Evolutionary conservation across 1,284 basidiomycete species (phyloP).

Genomic region (Ganoderma leucocontextum): DNA sequence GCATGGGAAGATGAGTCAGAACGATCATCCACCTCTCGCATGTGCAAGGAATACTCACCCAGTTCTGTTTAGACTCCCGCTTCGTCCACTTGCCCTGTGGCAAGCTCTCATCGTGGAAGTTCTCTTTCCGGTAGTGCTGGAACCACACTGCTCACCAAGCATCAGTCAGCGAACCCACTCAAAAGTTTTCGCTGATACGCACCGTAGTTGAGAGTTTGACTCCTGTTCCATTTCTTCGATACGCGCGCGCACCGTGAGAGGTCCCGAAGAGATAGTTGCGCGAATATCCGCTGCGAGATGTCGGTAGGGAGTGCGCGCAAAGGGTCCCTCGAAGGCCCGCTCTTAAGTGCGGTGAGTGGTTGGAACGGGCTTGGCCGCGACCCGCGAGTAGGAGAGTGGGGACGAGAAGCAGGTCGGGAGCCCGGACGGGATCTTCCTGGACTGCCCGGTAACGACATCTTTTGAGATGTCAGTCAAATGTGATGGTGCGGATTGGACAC

Average conservation of each 20-base stretch:
- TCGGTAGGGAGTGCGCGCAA: conserved; percentile 82
- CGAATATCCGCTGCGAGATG: conserved; percentile 80
- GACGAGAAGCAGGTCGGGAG: conserved; percentile 63
- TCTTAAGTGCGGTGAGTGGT: conserved; percentile 39
- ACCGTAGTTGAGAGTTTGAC: conserved; percentile 92
- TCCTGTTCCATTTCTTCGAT: conserved; percentile 86
- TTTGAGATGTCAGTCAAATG: not conserved
- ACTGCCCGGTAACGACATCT: conserved; percentile 69
- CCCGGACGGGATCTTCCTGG: conserved; percentile 49
- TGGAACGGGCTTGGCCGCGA: conserved; percentile 52
- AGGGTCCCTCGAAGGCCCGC: conserved; percentile 57
- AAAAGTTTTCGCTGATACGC: conserved; percentile 38
- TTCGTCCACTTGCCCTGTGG: conserved; percentile 88
- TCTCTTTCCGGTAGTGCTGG: conserved; percentile 83
- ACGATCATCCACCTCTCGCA: not conserved
- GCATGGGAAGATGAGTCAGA: not conserved
- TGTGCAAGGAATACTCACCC: conserved; percentile 55
- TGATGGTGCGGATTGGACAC: not conserved
- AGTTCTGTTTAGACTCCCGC: conserved; percentile 85
- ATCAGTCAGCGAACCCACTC: conserved; percentile 3
- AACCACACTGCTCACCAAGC: conserved; percentile 78
- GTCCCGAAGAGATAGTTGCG: conserved; percentile 66
- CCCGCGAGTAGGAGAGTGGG: conserved; percentile 68
- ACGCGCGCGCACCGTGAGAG: conserved; percentile 83
- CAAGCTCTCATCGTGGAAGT: conserved; percentile 78